phyloP scores from a whole-genome alignment of 1,284 basidiomycete genomes.

The Leccinum ambiguum region DNA sequence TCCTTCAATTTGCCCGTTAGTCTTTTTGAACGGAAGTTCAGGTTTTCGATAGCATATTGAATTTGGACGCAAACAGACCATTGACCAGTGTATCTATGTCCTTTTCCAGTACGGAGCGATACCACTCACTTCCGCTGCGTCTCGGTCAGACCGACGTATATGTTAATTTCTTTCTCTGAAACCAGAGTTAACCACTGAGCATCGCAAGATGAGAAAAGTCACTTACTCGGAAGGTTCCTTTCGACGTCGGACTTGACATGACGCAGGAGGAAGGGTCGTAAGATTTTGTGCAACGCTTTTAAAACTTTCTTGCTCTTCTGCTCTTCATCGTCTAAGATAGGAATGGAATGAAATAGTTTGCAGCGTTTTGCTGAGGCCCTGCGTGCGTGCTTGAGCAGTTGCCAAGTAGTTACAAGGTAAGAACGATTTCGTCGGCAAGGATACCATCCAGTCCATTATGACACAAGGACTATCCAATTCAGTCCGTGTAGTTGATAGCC shows the following conservation, averaged over 20 bases:
- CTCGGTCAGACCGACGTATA: conserved; percentile 96
- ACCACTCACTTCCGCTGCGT: conserved; percentile 96
- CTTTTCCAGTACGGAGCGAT: conserved; percentile 94
- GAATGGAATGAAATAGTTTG: conserved; percentile 98
- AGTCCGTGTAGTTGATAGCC: too few species aligned
- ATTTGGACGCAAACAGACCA: conserved; percentile 41
- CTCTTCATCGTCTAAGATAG: conserved; percentile 91
- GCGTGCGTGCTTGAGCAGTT: conserved; percentile 6
- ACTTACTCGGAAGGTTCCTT: conserved; percentile 89
- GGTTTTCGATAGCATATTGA: neutral
- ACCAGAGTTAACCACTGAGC: conserved; percentile 5
- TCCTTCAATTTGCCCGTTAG: conserved; percentile 92
- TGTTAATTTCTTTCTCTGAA: conserved; percentile 97
- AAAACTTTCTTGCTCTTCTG: conserved; percentile 91
- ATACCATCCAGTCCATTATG: too few species aligned
- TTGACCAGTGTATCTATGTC: conserved; percentile 97
- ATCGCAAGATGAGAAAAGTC: neutral
- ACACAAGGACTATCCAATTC: too few species aligned
- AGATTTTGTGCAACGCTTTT: conserved; percentile 96
- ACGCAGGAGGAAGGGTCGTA: conserved; percentile 92
- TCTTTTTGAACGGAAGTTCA: conserved; percentile 40
- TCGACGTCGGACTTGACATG: conserved; percentile 98
- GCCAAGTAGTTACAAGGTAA: neutral
- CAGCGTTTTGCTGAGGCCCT: conserved; percentile 97
- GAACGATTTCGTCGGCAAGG: too few species aligned